Percentiles rank a stretch among this genome's conserved stretches.
These are phyloP conservation scores for Dentipellis fragilis DNA, from an alignment of 768 basidiomycete genomes.

Conservation along the genomic window DNA sequence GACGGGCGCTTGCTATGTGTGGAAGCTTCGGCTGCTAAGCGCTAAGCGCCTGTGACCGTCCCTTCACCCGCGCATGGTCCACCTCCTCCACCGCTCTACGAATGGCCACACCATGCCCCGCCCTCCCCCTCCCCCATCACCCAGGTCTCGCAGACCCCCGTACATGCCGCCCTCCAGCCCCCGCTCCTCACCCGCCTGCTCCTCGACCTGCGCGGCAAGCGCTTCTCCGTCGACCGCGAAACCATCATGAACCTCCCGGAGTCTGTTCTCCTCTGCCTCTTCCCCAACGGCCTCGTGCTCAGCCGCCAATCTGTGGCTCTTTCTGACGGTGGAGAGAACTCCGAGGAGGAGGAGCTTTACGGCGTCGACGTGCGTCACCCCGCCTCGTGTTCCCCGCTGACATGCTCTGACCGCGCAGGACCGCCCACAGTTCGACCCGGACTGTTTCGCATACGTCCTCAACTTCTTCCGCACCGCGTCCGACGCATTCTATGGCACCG, in stretches of 20 bases:
- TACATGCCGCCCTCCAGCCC: slow-evolving; percentile 68
- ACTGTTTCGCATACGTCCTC: slow-evolving; percentile 91
- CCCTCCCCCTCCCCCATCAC: slow-evolving; percentile 17
- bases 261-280: slow-evolving; percentile 90
- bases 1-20: too few relatives aligned
- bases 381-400: slow-evolving; percentile 7
- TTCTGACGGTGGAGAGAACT: slow-evolving; percentile 63
- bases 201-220: slow-evolving; percentile 83
- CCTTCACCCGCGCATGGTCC: too few relatives aligned
- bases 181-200: slow-evolving; percentile 82
- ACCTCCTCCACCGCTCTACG: too few relatives aligned
- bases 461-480: slow-evolving; percentile 85
- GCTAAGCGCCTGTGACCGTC: too few relatives aligned
- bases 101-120: too few relatives aligned
- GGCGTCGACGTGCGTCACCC: slow-evolving; percentile 79
- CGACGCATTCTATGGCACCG: slow-evolving; percentile 85
- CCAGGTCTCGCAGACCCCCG: slow-evolving; percentile 48
- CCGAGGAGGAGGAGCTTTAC: slow-evolving; percentile 87
- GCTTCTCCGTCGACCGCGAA: slow-evolving; percentile 94
- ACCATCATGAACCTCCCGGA: slow-evolving; percentile 98
- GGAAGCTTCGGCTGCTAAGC: too few relatives aligned
- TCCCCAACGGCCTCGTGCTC: slow-evolving; percentile 93
- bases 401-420: too few relatives aligned
- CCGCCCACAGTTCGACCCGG: slow-evolving; percentile 78
- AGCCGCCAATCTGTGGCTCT: slow-evolving; percentile 75